Evolutionary conservation across 2,329 filamentous ascomycete genomes (phyloP), one percentile per base, ranked within the genome.

Genomic region (Colletotrichum chrysophilum): DNA sequence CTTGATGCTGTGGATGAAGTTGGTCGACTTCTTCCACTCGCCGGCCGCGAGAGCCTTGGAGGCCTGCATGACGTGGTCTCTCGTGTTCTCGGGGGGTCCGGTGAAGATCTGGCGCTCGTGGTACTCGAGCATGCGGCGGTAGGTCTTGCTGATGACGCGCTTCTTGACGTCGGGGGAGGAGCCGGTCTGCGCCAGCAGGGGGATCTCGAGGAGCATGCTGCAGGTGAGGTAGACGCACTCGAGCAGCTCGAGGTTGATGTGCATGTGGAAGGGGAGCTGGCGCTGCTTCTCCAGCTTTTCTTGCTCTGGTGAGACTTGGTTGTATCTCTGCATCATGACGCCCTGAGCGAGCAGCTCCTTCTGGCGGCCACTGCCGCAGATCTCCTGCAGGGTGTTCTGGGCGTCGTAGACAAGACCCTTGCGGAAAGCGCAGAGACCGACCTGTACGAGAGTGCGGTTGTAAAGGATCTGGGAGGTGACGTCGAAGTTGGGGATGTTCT

Each of bases 81-180:
- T 94, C 32, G 97, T 99, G 89, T 99, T 99, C 90, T 99, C 97
- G 2, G 97, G 96, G 13, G 97, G 97, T 2, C 97, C 97, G 30
- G 96, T 98, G 89, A 99, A 99, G 85, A 99, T 98, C 86, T 99
- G 97, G 81, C 97, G 94, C 91, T 99, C 97, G 85, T 98, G 97
- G 89, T 99, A 99, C 87, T 99, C 97, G 80, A 99, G 92, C 94
- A 99, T 98, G 80, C 97, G 95, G 81, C 97, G 95, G 91, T 98
- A 99, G 4, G 97, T 98, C 92, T 99, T 99, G 90, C 96, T 98
- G 85, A 99, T 98, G 82, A 98, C 92, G 77, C 96, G 93, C 91
- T 98, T 98, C 91, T 95, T 97, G 85, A 98, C 92, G 84, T 99
- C 97, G 14, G 97, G 97, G 26, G 96, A 97, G 9, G 96, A 98